Evolutionary conservation across 1,284 basidiomycete species (phyloP).

Genomic region (Ceratobasidium sp.): DNA sequence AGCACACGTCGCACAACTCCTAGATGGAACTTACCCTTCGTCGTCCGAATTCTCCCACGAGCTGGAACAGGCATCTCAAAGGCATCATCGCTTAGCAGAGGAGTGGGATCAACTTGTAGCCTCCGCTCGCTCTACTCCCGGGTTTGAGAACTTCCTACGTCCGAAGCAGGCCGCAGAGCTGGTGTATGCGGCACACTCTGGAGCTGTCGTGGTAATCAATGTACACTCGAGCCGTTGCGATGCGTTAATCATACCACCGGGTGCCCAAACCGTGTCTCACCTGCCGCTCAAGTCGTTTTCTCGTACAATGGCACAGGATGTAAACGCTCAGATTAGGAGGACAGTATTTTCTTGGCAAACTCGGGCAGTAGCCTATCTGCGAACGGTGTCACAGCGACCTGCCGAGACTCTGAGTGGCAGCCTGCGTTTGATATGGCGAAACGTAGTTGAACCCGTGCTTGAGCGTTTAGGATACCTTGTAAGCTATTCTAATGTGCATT

Average conservation of each 20-base stretch:
- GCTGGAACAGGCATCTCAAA: neutral
- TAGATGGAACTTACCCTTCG: neutral
- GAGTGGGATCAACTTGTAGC: neutral
- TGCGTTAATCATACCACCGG: neutral
- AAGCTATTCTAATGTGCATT: neutral
- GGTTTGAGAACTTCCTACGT: conserved; percentile 5
- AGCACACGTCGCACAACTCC: neutral
- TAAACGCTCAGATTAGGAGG: neutral
- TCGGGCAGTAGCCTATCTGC: neutral
- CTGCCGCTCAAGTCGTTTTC: neutral
- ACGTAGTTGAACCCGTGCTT: neutral
- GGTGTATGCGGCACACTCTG: neutral
- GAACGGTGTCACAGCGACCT: neutral
- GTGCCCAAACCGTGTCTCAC: neutral
- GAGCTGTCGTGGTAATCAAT: neutral
- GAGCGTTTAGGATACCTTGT: neutral
- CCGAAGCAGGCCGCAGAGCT: neutral
- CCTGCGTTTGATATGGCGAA: neutral
- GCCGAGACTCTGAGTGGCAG: neutral
- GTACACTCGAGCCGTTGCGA: conserved; percentile 7
- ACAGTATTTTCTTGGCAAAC: neutral
- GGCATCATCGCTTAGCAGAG: conserved; percentile 2
- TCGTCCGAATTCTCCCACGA: neutral
- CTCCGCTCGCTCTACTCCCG: neutral
- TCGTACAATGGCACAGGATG: neutral